Conservation (phyloP, 1,139 yeast genomes). For the Hansenula anomala region DNA sequence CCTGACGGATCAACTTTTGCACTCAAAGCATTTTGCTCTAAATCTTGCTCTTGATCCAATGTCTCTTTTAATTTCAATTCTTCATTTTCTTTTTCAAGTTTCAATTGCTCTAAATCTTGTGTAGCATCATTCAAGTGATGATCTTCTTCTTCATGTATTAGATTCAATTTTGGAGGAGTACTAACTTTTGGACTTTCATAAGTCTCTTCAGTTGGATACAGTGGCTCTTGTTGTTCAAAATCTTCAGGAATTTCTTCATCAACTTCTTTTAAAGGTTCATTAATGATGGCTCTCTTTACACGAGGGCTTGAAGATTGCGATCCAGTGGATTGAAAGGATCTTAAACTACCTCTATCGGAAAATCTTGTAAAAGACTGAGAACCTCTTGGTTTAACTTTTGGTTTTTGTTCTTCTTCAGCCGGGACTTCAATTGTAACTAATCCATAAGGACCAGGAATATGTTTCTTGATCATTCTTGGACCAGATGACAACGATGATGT, state of each 20-base stretch:
- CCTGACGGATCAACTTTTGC: not conserved
- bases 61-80: slow-evolving; percentile 17
- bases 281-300: slow-evolving; percentile 1
- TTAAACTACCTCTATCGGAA: slow-evolving; percentile 8
- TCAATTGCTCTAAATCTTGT: slow-evolving; percentile 22
- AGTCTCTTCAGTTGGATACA: no score
- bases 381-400: slow-evolving; percentile 1
- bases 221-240: slow-evolving; percentile 2
- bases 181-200: not conserved
- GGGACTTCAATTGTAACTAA: slow-evolving; percentile 42
- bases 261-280: slow-evolving; percentile 4
- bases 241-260: slow-evolving; percentile 2
- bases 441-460: slow-evolving; percentile 44
- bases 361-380: slow-evolving; percentile 5
- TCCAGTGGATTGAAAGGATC: slow-evolving; percentile 13
- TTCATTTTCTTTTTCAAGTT: slow-evolving; percentile 22
- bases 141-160: slow-evolving; percentile 13
- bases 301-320: slow-evolving; percentile 2
- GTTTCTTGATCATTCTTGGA: slow-evolving; percentile 34
- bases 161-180: slow-evolving; percentile 4
- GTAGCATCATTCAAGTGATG: slow-evolving; percentile 16
- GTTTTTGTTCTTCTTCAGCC: slow-evolving; percentile 22
- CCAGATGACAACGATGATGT: slow-evolving; percentile 8
- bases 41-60: slow-evolving; percentile 18
- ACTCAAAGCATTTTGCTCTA: slow-evolving; percentile 11